Evolutionary conservation across 306 rosid species (phyloP).

Genomic region (Quercus parvula): DNA sequence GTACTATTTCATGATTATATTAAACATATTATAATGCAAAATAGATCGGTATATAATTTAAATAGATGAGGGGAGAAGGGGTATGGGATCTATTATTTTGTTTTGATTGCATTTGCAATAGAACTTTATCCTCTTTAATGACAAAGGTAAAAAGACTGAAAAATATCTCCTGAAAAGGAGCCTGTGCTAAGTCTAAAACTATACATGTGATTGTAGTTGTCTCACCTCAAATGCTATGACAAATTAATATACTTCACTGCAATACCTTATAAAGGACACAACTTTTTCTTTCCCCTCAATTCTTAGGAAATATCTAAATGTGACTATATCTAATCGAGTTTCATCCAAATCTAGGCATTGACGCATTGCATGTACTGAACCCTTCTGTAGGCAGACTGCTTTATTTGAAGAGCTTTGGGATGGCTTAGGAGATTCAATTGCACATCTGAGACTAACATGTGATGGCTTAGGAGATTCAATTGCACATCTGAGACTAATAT

Average conservation of each 20-base stretch:
- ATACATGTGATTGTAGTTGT: not conserved
- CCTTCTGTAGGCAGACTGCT: conserved; percentile 44
- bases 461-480: conserved; percentile 60
- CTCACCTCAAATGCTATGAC: not conserved
- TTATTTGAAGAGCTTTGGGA: conserved; percentile 68
- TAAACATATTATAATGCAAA: not conserved
- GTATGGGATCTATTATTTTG: not conserved
- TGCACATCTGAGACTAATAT: conserved; percentile 44
- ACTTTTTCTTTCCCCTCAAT: not conserved
- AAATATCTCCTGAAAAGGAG: not conserved
- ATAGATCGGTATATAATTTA: not conserved
- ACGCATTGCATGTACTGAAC: conserved; percentile 8
- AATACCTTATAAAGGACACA: not conserved
- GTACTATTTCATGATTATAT: conserved; percentile 30
- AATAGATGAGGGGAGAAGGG: not conserved
- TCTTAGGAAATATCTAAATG: not conserved
- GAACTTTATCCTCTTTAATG: not conserved
- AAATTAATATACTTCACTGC: not conserved
- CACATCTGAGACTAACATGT: conserved; percentile 54
- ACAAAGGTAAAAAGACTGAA: not conserved
- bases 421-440: conserved; percentile 59
- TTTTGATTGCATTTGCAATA: not conserved
- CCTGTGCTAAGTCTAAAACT: not conserved
- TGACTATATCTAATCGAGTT: not conserved
- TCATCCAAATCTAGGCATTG: conserved; percentile 9